Evolutionary conservation across 2,329 filamentous ascomycete species (phyloP).

Genomic region (Neofusicoccum umdonicola): DNA sequence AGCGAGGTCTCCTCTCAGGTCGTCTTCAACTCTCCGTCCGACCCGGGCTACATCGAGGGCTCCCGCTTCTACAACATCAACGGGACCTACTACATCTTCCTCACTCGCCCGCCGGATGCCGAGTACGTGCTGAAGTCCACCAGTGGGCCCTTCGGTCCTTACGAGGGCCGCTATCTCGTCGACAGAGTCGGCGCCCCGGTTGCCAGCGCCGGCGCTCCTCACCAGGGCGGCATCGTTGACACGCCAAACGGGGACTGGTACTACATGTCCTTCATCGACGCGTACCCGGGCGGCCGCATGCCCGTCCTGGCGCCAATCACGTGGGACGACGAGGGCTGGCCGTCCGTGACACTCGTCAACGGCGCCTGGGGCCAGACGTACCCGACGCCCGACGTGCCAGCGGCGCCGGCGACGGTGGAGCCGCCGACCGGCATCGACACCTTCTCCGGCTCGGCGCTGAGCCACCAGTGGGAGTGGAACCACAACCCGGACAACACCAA

Average conservation of each 20-base stretch:
- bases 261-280: conserved; percentile 57
- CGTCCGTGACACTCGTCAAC: conserved; percentile 42
- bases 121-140: conserved; percentile 52
- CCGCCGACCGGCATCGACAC: conserved; percentile 42
- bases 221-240: conserved; percentile 58
- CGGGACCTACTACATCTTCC: conserved; percentile 56
- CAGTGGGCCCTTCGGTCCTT: conserved; percentile 52
- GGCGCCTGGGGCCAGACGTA: conserved; percentile 52
- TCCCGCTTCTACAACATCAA: conserved; percentile 58
- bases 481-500: conserved; percentile 56
- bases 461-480: conserved; percentile 59
- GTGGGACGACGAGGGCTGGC: conserved; percentile 55
- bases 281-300: conserved; percentile 57
- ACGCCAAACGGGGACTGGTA: conserved; percentile 56
- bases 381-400: conserved; percentile 31
- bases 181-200: conserved; percentile 46
- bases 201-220: conserved; percentile 45
- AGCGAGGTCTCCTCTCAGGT: conserved; percentile 44
- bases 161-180: conserved; percentile 46
- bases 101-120: conserved; percentile 46
- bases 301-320: conserved; percentile 57
- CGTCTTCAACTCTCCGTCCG: conserved; percentile 41
- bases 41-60: conserved; percentile 49
- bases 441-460: conserved; percentile 45
- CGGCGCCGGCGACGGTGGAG: conserved; percentile 18